Percentiles rank a stretch among this genome's conserved stretches.
Evolutionary conservation across 495 filamentous ascomycete genomes (phyloP).

Genomic region (Antarctomyces pellizariae): DNA sequence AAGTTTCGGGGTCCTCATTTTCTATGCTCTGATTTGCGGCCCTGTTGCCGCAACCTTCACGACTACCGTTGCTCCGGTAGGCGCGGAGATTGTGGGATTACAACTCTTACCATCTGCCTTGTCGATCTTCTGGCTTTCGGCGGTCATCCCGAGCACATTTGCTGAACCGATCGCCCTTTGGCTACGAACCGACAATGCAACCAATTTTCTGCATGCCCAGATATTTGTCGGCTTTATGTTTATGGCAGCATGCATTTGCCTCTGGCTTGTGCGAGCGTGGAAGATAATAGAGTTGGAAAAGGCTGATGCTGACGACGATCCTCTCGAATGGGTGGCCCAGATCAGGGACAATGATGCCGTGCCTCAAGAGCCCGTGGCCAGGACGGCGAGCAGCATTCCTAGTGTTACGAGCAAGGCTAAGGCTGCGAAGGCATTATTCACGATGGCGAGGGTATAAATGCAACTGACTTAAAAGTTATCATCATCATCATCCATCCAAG

Average conservation of each 20-base stretch:
- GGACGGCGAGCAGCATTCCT: constrained; percentile 3
- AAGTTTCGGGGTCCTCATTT: constrained; percentile 38
- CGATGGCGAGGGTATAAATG: constrained; percentile 9
- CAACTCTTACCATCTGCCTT: constrained; percentile 42
- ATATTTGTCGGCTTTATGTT: constrained; percentile 45
- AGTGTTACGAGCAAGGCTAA: constrained; percentile 8
- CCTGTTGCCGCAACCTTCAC: constrained; percentile 51
- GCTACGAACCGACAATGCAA: constrained; percentile 24
- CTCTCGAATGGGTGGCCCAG: constrained; percentile 8
- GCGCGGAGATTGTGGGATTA: constrained; percentile 57
- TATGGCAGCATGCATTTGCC: constrained; percentile 29
- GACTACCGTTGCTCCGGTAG: constrained; percentile 48
- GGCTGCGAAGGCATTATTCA: constrained; percentile 7
- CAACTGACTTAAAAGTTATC: no score
- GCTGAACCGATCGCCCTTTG: constrained; percentile 55
- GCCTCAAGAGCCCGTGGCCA: background rate
- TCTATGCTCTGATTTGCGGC: constrained; percentile 49
- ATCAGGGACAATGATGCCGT: constrained; percentile 6
- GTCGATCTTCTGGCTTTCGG: constrained; percentile 51
- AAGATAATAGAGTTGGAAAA: constrained; percentile 31
- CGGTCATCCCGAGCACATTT: constrained; percentile 51
- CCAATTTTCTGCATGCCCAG: constrained; percentile 35
- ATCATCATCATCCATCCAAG: background rate
- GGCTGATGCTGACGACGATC: constrained; percentile 8
- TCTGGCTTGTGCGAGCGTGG: constrained; percentile 32